Evolutionary conservation across 2,329 filamentous ascomycete species (phyloP).

Genomic region (Elsinoe necatrix): DNA sequence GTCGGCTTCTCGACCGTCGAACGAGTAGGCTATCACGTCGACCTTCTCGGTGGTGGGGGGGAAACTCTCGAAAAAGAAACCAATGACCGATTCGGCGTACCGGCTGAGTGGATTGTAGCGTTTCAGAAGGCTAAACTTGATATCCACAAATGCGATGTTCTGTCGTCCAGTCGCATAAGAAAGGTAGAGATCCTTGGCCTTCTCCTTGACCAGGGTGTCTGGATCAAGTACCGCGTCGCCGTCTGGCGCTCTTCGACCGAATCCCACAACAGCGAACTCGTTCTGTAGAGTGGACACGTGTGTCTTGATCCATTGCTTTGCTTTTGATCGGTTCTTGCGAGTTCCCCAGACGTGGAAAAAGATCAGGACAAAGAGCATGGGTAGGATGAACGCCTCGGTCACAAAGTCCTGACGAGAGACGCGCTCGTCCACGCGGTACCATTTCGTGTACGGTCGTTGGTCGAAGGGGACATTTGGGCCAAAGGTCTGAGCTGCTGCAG

Average conservation of each 20-base stretch:
- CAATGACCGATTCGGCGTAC: constrained; percentile 57
- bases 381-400: constrained; percentile 73
- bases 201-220: constrained; percentile 67
- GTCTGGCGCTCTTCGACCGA: constrained; percentile 43
- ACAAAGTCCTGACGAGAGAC: constrained; percentile 76
- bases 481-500: constrained; percentile 38
- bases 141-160: constrained; percentile 85
- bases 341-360: constrained; percentile 74
- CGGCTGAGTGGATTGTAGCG: constrained; percentile 71
- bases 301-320: constrained; percentile 68
- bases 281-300: constrained; percentile 62
- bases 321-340: constrained; percentile 68
- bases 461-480: constrained; percentile 35
- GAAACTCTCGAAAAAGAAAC: constrained; percentile 74
- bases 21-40: constrained; percentile 74
- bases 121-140: constrained; percentile 73
- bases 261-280: constrained; percentile 86
- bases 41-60: constrained; percentile 60
- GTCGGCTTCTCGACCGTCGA: constrained; percentile 81
- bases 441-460: constrained; percentile 70
- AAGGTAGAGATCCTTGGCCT: constrained; percentile 74
- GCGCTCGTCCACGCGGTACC: constrained; percentile 96
- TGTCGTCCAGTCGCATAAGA: constrained; percentile 85
- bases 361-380: constrained; percentile 65
- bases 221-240: constrained; percentile 42